These are phyloP conservation scores for Claviceps sp. DNA, from an alignment of 2,329 filamentous ascomycete genomes.

Conservation along the genomic window DNA sequence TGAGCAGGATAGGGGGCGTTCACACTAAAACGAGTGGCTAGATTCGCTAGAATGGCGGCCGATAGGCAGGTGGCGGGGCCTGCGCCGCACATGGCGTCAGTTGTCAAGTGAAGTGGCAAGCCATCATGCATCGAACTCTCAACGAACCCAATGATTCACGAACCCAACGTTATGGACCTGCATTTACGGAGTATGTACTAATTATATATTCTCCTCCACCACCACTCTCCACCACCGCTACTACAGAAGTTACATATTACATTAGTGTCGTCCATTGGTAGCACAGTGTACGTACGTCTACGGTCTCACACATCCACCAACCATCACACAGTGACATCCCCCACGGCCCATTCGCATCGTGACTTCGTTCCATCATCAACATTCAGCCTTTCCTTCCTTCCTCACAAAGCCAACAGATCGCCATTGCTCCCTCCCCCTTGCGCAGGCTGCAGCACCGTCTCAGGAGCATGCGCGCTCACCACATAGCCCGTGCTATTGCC, in stretches of 20 bases:
- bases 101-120: too few relatives aligned
- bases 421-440: constrained; percentile 52
- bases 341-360: background rate
- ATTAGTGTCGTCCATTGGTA: background rate
- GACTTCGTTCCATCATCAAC: background rate
- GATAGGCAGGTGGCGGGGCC: too few relatives aligned
- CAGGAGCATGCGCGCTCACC: constrained; percentile 69
- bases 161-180: too few relatives aligned
- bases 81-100: too few relatives aligned
- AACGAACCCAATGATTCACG: too few relatives aligned
- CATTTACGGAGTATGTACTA: too few relatives aligned
- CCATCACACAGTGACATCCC: background rate
- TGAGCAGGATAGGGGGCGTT: too few relatives aligned
- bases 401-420: constrained; percentile 53
- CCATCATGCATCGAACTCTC: too few relatives aligned
- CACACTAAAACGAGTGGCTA: too few relatives aligned
- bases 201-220: background rate
- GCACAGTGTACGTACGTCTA: background rate
- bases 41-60: too few relatives aligned
- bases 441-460: constrained; percentile 60
- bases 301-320: background rate
- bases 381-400: background rate
- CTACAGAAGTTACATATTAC: too few relatives aligned
- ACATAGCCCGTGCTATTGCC: constrained; percentile 47
- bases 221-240: background rate